These are phyloP conservation scores for Berberis thunbergii DNA, from an alignment of 164 flowering plant genomes.

Conservation along the genomic window DNA sequence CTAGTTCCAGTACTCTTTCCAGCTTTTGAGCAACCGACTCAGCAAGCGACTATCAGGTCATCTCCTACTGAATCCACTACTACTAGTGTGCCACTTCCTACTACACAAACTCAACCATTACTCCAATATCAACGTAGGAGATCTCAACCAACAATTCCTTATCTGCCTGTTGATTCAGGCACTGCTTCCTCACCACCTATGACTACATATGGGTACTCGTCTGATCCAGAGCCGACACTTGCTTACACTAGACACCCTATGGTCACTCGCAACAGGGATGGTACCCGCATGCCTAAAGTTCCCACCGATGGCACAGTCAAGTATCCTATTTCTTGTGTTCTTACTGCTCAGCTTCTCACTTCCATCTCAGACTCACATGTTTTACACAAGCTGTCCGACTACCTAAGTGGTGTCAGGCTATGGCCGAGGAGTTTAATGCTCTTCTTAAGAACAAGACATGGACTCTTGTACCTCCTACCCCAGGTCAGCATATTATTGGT, in stretches of 20 bases:
- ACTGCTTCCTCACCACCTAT: background rate
- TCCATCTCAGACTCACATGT: background rate
- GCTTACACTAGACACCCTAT: background rate
- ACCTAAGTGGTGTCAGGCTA: background rate
- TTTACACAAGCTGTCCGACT: background rate
- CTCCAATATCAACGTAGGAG: background rate
- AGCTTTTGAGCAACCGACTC: background rate
- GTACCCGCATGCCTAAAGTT: background rate
- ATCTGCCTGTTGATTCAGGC: background rate
- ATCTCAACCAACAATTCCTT: background rate
- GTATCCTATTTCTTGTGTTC: background rate
- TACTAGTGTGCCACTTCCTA: background rate
- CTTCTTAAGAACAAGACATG: background rate
- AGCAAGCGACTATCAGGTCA: background rate
- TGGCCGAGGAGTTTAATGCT: background rate
- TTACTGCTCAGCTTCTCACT: background rate
- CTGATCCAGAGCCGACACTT: background rate
- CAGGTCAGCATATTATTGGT: background rate
- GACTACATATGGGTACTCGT: background rate
- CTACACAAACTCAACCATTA: background rate
- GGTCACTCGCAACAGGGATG: background rate
- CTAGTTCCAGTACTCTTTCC: background rate
- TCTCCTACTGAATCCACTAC: background rate
- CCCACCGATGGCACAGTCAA: background rate
- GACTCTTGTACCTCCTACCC: background rate